Conservation (phyloP, 805 yeast genomes). For the Priceomyces castillae region DNA sequence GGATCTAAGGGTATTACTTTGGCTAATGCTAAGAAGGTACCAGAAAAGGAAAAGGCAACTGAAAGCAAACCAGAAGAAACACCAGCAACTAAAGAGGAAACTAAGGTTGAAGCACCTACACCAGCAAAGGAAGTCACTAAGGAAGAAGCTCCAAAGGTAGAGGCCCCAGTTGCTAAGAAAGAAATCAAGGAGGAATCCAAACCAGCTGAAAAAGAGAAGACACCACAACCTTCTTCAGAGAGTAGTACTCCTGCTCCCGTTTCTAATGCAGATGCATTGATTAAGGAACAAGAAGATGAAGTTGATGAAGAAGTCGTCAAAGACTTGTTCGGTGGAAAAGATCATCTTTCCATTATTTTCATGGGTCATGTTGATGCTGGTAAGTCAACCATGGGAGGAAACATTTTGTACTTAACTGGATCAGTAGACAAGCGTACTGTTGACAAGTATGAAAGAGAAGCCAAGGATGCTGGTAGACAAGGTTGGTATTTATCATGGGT, state of each 20-base stretch:
- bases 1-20: constrained; percentile 64
- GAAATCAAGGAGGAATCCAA: no score
- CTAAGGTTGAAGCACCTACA: constrained; percentile 19
- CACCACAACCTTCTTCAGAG: background rate
- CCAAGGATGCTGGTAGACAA: constrained; percentile 99
- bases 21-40: constrained; percentile 48
- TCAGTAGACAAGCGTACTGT: constrained; percentile 98
- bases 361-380: constrained; percentile 99
- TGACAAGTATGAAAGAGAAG: constrained; percentile 97
- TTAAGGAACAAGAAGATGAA: constrained; percentile 72
- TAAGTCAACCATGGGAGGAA: constrained; percentile 99
- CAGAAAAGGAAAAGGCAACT: constrained; percentile 24
- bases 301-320: constrained; percentile 84
- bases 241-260: no score
- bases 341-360: constrained; percentile 92
- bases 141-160: no score
- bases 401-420: constrained; percentile 86
- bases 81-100: constrained; percentile 15
- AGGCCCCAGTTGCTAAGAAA: no score
- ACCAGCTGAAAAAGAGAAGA: constrained; percentile 13
- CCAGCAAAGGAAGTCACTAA: constrained; percentile 24
- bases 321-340: constrained; percentile 96
- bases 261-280: constrained; percentile 54
- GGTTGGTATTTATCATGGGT: constrained; percentile 99
- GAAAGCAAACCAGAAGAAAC: constrained; percentile 21